Evolutionary conservation across 2,329 filamentous ascomycete genomes (phyloP), one percentile per base, ranked within the genome.

Genomic region (Fusarium guadeloupense): DNA sequence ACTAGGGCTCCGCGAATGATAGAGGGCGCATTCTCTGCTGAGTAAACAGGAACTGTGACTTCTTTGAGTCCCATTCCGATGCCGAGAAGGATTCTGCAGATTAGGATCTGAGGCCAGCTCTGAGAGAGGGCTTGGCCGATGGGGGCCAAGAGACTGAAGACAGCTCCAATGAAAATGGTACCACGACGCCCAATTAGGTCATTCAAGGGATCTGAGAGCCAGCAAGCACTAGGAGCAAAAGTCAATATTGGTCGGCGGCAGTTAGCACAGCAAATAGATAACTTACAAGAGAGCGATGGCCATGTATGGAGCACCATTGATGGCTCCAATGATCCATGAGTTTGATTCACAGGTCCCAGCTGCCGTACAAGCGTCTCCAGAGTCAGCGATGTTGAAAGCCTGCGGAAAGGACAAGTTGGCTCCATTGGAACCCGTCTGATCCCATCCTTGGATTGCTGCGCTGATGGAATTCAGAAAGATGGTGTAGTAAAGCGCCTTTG

Each of bases 41-140:
- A 79, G 60, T 78, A 83, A n/a, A 85, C 77, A 0, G 82, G 82
- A 1, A 83, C 78, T 0, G 80, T 82, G 4, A 73, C 73, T 30
- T 73, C 72, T 30, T 78, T 77, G 34, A 83, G 66, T 2, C 85
- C 85, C 82, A 88, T 88, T 9, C 85, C 85, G 0, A 88, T 66
- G 13, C 87, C 87, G 35, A 88, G 78, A 21, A 88, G 59, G 53
- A 76, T 6, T 71, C 72, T 51, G 74, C 79, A 56, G 10, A 69
- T 35, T 41, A 70, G 6, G 1, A 85, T 72, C 34, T 83, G 77
- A 47, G 69, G 74, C 83, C 83, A 87, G 37, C 71, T 81, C 58
- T 84, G 82, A 2, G 78, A 76, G 23, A 83, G 70, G 0, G 78
- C 85, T 39, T 79, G 80, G 9, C 83, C 84, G 35, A 87, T 83